phyloP scores from a whole-genome alignment of 495 filamentous ascomycete genomes.

The Penicillium steckii region DNA sequence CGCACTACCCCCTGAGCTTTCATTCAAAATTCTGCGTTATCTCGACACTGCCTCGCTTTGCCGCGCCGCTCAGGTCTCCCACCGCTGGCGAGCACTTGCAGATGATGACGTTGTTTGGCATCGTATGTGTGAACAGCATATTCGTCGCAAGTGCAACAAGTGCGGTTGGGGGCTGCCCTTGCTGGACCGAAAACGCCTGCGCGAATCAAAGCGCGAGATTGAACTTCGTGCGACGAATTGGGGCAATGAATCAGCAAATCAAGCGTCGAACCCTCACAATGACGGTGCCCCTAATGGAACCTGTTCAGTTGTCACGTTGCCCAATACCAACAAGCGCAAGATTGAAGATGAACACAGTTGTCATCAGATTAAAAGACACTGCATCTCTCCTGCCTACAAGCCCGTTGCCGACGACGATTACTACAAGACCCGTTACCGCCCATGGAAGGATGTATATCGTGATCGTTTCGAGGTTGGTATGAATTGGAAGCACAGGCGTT shows the following conservation, averaged over 20 bases:
- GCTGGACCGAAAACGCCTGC: constrained; percentile 81
- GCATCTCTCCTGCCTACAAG: constrained; percentile 29
- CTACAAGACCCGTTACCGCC: constrained; percentile 55
- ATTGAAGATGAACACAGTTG: constrained; percentile 27
- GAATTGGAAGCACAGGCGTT: constrained; percentile 95
- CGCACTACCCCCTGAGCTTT: constrained; percentile 84
- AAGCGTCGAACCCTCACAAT: constrained; percentile 19
- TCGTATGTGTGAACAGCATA: constrained; percentile 98
- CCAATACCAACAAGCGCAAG: constrained; percentile 39
- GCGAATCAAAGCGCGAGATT: constrained; percentile 84
- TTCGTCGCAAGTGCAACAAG: constrained; percentile 92
- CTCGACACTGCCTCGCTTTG: constrained; percentile 96
- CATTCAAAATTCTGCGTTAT: constrained; percentile 88
- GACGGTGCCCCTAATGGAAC: constrained; percentile 17
- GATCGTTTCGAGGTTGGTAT: constrained; percentile 86
- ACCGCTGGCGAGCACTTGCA: constrained; percentile 79
- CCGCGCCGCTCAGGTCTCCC: constrained; percentile 94
- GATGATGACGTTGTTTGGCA: constrained; percentile 99
- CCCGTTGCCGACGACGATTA: constrained; percentile 39
- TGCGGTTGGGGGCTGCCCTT: constrained; percentile 94
- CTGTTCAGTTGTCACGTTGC: constrained; percentile 18
- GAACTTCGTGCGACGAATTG: constrained; percentile 63
- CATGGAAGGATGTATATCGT: constrained; percentile 93
- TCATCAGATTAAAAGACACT: constrained; percentile 39
- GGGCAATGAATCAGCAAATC: constrained; percentile 33